These are phyloP conservation scores for Dictyostelium capitatum DNA, from an alignment of 78 protist species.

Conservation along the genomic window DNA sequence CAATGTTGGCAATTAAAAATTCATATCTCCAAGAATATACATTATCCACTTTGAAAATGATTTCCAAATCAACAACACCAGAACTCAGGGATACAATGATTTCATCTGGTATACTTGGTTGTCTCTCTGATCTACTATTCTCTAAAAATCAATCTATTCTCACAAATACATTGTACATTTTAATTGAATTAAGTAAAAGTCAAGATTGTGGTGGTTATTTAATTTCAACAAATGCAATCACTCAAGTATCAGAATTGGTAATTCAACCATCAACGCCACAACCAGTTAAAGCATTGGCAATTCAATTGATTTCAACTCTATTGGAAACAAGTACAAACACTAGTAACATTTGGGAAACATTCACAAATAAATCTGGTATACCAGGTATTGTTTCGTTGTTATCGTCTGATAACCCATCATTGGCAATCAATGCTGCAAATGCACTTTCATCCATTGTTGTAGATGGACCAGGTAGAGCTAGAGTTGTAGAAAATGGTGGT, in stretches of 20 bases:
- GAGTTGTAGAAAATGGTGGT: slow-evolving; percentile 70
- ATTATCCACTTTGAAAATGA: slow-evolving; percentile 8
- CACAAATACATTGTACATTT: slow-evolving; percentile 22
- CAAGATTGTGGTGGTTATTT: slow-evolving; percentile 75
- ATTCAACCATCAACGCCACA: slow-evolving; percentile 38
- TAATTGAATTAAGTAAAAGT: slow-evolving; percentile 43
- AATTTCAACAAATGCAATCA: slow-evolving; percentile 43
- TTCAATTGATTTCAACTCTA: slow-evolving; percentile 56
- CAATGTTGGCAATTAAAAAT: slow-evolving; percentile 56
- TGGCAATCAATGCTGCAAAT: slow-evolving; percentile 44
- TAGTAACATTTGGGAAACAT: slow-evolving; percentile 69
- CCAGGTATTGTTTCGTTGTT: slow-evolving; percentile 60
- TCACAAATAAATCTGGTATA: slow-evolving; percentile 58
- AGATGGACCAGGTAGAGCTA: slow-evolving; percentile 76
- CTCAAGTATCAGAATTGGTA: slow-evolving; percentile 42
- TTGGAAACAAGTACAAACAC: slow-evolving; percentile 38
- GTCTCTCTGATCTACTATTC: neutral
- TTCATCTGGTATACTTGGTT: slow-evolving; percentile 28
- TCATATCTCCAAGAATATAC: slow-evolving; percentile 73
- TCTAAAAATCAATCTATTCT: slow-evolving; percentile 56
- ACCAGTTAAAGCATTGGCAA: slow-evolving; percentile 29
- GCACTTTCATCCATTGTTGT: slow-evolving; percentile 59
- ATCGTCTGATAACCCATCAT: slow-evolving; percentile 13
- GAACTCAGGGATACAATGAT: slow-evolving; percentile 58
- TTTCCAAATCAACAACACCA: slow-evolving; percentile 32